phyloP scores from a whole-genome alignment of 2,329 filamentous ascomycete species.

The Exutisphaerella laricina region DNA sequence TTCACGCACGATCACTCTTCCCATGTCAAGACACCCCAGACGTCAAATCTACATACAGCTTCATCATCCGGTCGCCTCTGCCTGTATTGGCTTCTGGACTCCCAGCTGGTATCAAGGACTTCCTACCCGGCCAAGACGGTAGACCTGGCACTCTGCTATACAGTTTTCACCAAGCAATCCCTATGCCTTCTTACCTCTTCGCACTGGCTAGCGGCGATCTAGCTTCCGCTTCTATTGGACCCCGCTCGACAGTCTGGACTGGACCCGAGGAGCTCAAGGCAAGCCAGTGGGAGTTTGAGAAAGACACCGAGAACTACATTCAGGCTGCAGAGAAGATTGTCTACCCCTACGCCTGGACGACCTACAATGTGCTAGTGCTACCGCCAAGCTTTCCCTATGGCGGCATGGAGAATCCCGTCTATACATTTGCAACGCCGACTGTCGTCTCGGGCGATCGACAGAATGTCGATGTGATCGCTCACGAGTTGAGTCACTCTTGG shows the following conservation, averaged over 20 bases:
- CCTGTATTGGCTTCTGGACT: conserved; percentile 91
- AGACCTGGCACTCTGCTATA: conserved; percentile 58
- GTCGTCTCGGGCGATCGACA: conserved; percentile 78
- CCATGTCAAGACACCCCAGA: conserved; percentile 97
- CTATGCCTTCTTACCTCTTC: conserved; percentile 91
- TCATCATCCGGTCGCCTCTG: conserved; percentile 77
- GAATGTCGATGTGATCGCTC: conserved; percentile 94
- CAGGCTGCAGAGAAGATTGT: conserved; percentile 73
- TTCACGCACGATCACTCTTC: conserved; percentile 88
- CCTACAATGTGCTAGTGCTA: conserved; percentile 88
- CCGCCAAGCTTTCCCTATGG: conserved; percentile 88
- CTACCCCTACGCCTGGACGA: conserved; percentile 87
- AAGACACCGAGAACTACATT: conserved; percentile 88
- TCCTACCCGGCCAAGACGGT: conserved; percentile 49
- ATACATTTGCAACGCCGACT: conserved; percentile 91
- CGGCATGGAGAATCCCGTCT: conserved; percentile 57
- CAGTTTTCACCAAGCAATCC: conserved; percentile 81
- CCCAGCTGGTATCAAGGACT: conserved; percentile 49
- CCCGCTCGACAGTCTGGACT: conserved; percentile 76
- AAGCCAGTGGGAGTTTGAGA: conserved; percentile 87
- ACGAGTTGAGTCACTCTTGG: conserved; percentile 73
- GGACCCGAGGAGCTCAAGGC: conserved; percentile 79
- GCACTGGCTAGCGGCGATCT: conserved; percentile 85
- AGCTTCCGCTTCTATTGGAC: conserved; percentile 76
- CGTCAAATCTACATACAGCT: conserved; percentile 90